Conservation (phyloP, 306 rosid species). For the Rosa persica region DNA sequence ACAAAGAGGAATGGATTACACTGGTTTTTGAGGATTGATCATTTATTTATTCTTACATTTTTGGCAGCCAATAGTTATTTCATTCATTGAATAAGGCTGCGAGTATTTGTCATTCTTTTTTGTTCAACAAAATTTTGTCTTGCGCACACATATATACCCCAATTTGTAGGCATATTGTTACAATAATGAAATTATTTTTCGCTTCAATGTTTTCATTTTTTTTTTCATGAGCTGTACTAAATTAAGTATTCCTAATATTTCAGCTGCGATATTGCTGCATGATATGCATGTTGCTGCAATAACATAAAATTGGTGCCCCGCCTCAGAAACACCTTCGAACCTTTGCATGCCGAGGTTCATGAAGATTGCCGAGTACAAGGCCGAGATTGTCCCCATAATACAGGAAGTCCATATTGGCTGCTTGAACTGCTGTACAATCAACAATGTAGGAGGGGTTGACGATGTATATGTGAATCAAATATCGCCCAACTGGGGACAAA, state of each 20-base stretch:
- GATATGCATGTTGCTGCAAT: background rate
- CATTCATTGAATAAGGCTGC: background rate
- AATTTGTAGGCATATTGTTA: background rate
- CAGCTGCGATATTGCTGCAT: background rate
- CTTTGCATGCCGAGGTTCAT: slow-evolving; percentile 19
- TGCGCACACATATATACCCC: background rate
- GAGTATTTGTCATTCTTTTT: background rate
- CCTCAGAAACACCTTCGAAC: slow-evolving; percentile 17
- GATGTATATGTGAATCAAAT: background rate
- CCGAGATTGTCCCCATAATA: background rate
- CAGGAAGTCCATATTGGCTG: slow-evolving; percentile 12
- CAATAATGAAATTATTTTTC: background rate
- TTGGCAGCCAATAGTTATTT: background rate
- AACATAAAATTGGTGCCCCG: background rate
- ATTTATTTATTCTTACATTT: background rate
- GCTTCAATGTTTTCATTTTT: background rate
- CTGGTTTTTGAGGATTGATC: slow-evolving; percentile 1
- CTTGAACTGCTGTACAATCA: background rate
- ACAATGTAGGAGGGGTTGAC: background rate
- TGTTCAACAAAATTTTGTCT: background rate
- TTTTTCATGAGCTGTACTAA: no score
- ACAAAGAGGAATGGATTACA: slow-evolving; percentile 13
- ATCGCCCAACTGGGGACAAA: slow-evolving; percentile 8
- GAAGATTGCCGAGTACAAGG: slow-evolving; percentile 13
- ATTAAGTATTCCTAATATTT: background rate